phyloP scores from a whole-genome alignment of 2,329 filamentous ascomycete species.

The Didymella keratinophila region DNA sequence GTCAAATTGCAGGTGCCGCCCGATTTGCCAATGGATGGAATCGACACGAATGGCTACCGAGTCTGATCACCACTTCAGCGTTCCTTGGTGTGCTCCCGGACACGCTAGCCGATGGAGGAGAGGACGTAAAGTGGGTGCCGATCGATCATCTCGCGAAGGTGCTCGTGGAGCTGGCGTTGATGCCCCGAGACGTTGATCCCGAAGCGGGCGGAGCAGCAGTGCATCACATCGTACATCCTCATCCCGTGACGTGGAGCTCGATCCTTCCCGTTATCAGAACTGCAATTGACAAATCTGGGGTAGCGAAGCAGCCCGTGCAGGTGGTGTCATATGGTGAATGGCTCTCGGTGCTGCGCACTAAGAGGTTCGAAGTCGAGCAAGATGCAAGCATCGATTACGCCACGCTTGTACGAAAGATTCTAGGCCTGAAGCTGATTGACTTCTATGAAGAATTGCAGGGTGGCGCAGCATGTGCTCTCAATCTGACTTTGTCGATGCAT shows the following conservation, averaged over 20 bases:
- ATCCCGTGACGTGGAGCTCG: not conserved
- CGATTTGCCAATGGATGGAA: not conserved
- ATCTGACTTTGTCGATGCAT: not conserved
- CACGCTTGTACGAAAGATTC: not conserved
- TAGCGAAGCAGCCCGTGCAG: not conserved
- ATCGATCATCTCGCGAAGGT: not conserved
- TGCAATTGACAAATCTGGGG: not conserved
- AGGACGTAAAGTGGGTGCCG: not conserved
- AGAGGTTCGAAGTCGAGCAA: not conserved
- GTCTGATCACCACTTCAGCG: not conserved
- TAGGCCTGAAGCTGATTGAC: not conserved
- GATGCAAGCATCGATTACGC: not conserved
- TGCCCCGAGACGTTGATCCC: not conserved
- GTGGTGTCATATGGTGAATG: not conserved
- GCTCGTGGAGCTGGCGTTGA: not conserved
- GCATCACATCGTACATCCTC: not conserved
- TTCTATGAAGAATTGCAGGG: not conserved
- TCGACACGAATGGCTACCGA: not conserved
- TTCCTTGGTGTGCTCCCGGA: not conserved
- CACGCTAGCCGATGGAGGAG: not conserved
- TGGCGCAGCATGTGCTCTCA: not conserved
- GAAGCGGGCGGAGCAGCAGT: not conserved
- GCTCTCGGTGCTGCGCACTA: not conserved
- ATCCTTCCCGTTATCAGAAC: not conserved
- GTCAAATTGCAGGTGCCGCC: not conserved